Base-by-base conservation (phyloP, 176 grass and related monocot species). In the bread wheat (Triticum aestivum) region DNA sequence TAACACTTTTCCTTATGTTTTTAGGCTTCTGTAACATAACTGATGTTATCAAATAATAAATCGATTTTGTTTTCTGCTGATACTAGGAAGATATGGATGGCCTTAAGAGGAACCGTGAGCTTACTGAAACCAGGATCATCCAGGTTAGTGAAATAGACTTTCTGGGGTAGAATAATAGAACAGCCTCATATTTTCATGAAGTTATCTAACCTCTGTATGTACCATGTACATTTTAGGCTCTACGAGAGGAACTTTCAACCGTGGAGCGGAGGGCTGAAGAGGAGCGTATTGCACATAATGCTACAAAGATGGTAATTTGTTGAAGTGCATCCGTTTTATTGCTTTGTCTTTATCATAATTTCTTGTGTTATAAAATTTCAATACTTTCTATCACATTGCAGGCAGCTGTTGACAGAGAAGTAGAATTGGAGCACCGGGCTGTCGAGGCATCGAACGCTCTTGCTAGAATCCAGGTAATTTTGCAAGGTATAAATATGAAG, bases 381-480 rank as follows among this genome's bases (percentile, higher is more conserved):
- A 81, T 49, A 67, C 82, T 78, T 84, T 14, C 32, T 82, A 44
- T 79, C 65, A 89, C 83, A 79, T 87, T 78, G 77, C 90, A 99
- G 97, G 92, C 94, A 88, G 97, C 97, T 76, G 94, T 99, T 79
- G 92, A 96, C 80, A 99, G 97, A 94, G 97, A 99, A 84, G 89
- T 99, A 81, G 97, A 99, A 86, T 83, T 99, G 83, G 97, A 99
- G 63, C 97, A 99, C 83, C 94, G 97, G 61, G 97, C 97, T 87
- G 94, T 99, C 18, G 97, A 99, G 80, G 94, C 97, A 75, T 99
- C 97, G 80, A 99, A 94, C 89, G 97, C 97, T 84, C 94, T 99
- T 87, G 97, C 97, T 89, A 99, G 97, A 94, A 96, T 97, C 68
- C 97, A 99, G 94, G 97, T 99, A 97, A 87, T 87, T 83, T 90